Conservation (phyloP, 164 flowering plant species). For the Macadamia tetraphylla region DNA sequence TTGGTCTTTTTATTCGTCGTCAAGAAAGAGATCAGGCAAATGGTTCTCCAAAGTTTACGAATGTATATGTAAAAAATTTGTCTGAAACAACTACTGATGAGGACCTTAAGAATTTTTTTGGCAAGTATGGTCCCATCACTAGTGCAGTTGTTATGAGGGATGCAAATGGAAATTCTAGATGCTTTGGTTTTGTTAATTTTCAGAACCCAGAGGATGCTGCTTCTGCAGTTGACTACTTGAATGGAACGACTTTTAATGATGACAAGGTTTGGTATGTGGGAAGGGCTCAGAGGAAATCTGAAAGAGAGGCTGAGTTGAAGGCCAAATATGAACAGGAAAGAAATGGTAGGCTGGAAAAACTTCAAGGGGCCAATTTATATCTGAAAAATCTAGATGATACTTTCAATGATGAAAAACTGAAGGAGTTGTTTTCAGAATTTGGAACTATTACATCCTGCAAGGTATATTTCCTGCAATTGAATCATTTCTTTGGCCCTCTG, state of each 20-base stretch:
- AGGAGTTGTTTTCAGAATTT: constrained; percentile 62
- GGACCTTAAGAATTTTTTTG: constrained; percentile 55
- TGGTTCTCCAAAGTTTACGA: constrained; percentile 54
- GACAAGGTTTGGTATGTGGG: constrained; percentile 72
- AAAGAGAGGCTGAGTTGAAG: constrained; percentile 71
- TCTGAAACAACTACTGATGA: constrained; percentile 53
- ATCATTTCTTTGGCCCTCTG: background rate
- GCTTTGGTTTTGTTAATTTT: constrained; percentile 83
- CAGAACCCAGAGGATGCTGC: constrained; percentile 60
- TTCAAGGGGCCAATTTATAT: constrained; percentile 69
- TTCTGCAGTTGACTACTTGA: constrained; percentile 59
- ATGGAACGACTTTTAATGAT: constrained; percentile 37
- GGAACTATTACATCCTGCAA: constrained; percentile 72
- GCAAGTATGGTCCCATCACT: constrained; percentile 52
- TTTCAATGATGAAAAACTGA: constrained; percentile 59
- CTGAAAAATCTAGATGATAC: constrained; percentile 70
- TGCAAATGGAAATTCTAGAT: constrained; percentile 55
- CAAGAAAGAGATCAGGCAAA: constrained; percentile 45
- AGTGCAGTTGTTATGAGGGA: constrained; percentile 75
- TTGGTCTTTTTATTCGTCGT: constrained; percentile 60
- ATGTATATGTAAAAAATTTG: constrained; percentile 75
- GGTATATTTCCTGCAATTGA: constrained; percentile 25
- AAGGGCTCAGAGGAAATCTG: constrained; percentile 67
- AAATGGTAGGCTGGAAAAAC: constrained; percentile 49
- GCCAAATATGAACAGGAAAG: constrained; percentile 69